Conservation (phyloP, 202 grass and related monocot genomes). For the Miscanthus sacchariflorus region DNA sequence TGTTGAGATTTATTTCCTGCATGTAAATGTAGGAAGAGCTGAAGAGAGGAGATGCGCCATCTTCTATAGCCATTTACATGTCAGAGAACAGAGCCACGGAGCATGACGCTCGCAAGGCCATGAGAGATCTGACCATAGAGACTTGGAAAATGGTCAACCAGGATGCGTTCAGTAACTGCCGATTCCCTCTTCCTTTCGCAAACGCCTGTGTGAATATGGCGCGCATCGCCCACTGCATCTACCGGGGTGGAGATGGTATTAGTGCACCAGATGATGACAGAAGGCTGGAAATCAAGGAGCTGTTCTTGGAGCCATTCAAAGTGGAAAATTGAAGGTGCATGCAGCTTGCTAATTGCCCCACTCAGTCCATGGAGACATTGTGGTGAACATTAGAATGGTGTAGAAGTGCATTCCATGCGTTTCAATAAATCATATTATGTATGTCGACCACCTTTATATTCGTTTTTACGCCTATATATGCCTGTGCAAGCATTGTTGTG, state of each 20-base stretch:
- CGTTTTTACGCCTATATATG: neutral
- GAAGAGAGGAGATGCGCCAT: conserved; percentile 50
- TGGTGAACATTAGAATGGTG: neutral
- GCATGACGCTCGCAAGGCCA: conserved; percentile 30
- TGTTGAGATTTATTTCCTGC: neutral
- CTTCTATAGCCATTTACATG: conserved; percentile 59
- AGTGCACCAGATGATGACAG: conserved; percentile 41
- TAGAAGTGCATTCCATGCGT: neutral
- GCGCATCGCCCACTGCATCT: conserved; percentile 44
- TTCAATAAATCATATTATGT: neutral
- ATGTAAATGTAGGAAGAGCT: conserved; percentile 31
- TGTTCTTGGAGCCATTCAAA: conserved; percentile 42
- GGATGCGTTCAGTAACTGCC: conserved; percentile 1
- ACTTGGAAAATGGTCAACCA: conserved; percentile 51
- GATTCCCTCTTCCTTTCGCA: neutral
- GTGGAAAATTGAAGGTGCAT: neutral
- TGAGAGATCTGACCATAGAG: conserved; percentile 14
- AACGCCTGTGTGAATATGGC: conserved; percentile 44
- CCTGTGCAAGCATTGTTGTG: no score
- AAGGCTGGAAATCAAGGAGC: conserved; percentile 22
- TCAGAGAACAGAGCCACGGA: conserved; percentile 24
- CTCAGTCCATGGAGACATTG: neutral
- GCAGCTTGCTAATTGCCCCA: neutral
- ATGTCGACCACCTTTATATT: neutral
- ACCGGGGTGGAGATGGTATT: conserved; percentile 41